Base-by-base conservation (phyloP, 257 asterid species). In the Fraxinus cuspidata region DNA sequence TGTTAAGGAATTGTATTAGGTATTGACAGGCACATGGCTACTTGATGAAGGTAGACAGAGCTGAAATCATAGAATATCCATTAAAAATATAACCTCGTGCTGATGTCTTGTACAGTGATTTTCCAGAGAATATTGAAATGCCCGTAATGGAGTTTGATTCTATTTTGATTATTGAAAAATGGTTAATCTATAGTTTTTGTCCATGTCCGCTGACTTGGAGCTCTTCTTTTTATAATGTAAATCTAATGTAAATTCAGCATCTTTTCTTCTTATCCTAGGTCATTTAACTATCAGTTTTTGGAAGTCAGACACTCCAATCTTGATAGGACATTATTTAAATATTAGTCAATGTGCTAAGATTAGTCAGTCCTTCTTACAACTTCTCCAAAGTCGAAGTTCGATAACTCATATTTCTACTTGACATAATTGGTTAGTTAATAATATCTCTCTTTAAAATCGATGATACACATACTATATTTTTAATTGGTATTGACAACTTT, bases 161-260 rank as follows among this genome's bases (percentile, higher is more conserved):
- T 21, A 15, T 60, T 60, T 60, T 25, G 68, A 23, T 3, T 31
- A 23, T 25, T 60, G 68, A 25, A 60, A n/a, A 21, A 23, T 6
- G 58, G 66, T 74, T 65, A 53, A 37, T 73, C 66, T 77, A 77
- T 40, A n/a, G 60, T 75, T 71, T 25, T 51, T 78, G 83, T 84
- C 77, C 21, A 31, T 79, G 31, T 84, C 31, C 49, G 70, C 47
- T 58, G 77, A 64, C 82, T 76, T 72, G 80, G 77, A 69, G 81
- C 72, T 67, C 73, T 35, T 49, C 18, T 34, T 5, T 53, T 19
- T 18, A 7, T 16, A 77, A 64, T 13, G 37, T 75, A 74, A 78
- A 9, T 3, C n/a, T 53, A 53, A 18, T 56, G 29, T 58, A 74
- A 79, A 44, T 77, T 56, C 87, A 70, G 73, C 74, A 38, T 19